Evolutionary conservation across 2,329 filamentous ascomycete genomes (phyloP), one percentile per base, ranked within the genome.

Genomic region (Ampelomyces quisqualis): DNA sequence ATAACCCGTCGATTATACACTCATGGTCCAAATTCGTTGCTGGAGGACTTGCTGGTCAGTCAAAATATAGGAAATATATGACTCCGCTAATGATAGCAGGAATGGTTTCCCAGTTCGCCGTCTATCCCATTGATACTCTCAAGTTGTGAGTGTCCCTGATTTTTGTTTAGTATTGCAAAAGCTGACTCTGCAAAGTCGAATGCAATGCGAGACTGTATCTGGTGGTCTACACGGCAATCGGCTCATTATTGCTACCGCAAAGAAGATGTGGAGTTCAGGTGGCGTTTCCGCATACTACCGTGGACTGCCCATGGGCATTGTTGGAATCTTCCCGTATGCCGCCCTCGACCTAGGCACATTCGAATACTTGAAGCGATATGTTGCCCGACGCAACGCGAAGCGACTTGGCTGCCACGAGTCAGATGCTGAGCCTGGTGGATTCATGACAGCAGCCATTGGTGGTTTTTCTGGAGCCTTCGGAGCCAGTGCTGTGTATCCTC

Each of bases 271-370:
- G 75, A 78, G 77, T 27, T 80, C 83, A 44, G 86, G 88, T 43
- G 88, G 88, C 15, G 54, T 90, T 19, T 75, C 80, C 21, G 78
- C 87, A 5, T 91, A 90, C 49, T 98, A 97, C 68, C 88, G 91
- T 38, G 93, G 93, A 27, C 78, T 98, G 22, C 90, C 90, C 0
- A 93, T 97, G 80, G 93, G 93, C 11, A 77, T 98, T 3, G 73
- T 96, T 35, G 93, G 93, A 65, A 96, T 97, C 83, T 98, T 98
- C 60, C 93, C 93, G 0, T 98, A 97, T 68, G 91, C 90, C 28
- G 93, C 93, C 34, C 94, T 98, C 62, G 93, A 98, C 64, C 85
- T 98, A 60, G 89, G 88, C 51, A 95, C 89, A 0, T 98, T 97
- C 62, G 93, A 98, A 70, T 82, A 93, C 45, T 78, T 96, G 47